Percentiles rank a stretch among this genome's conserved stretches.
These are phyloP conservation scores for Aspergillus novofumigatus DNA, from an alignment of 2,329 filamentous ascomycete genomes.

Conservation along the genomic window DNA sequence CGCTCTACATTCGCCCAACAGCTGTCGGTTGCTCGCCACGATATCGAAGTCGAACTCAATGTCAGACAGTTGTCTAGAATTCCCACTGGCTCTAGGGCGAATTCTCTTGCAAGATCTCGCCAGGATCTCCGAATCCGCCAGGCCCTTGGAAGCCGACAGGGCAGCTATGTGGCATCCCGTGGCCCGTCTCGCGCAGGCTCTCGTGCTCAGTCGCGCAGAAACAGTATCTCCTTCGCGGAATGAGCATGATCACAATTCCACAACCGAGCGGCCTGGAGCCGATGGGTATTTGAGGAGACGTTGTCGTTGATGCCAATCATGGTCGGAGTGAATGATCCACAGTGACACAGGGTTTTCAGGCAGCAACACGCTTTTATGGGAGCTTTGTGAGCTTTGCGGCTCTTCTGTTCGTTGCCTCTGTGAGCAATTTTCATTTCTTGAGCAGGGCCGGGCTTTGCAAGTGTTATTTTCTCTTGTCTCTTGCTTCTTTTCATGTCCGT, in stretches of 20 bases:
- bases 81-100: conserved; percentile 32
- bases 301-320: neutral
- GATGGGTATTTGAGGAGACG: neutral
- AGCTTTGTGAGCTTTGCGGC: neutral
- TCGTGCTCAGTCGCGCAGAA: conserved; percentile 28
- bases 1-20: conserved; percentile 63
- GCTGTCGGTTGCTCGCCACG: conserved; percentile 46
- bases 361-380: neutral
- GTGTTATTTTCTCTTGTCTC: neutral
- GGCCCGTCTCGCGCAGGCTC: conserved; percentile 28
- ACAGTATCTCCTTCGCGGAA: conserved; percentile 14
- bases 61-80: conserved; percentile 32
- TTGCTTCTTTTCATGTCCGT: neutral
- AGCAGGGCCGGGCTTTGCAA: neutral
- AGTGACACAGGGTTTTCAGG: neutral
- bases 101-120: conserved; percentile 37
- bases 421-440: neutral
- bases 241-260: neutral
- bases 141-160: conserved; percentile 31
- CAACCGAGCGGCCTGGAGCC: neutral
- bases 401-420: neutral
- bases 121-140: conserved; percentile 37
- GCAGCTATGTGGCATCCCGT: conserved; percentile 31
- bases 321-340: neutral
- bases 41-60: conserved; percentile 22